phyloP scores from a whole-genome alignment of 2,329 filamentous ascomycete genomes.

The Didymella arachidicola region DNA sequence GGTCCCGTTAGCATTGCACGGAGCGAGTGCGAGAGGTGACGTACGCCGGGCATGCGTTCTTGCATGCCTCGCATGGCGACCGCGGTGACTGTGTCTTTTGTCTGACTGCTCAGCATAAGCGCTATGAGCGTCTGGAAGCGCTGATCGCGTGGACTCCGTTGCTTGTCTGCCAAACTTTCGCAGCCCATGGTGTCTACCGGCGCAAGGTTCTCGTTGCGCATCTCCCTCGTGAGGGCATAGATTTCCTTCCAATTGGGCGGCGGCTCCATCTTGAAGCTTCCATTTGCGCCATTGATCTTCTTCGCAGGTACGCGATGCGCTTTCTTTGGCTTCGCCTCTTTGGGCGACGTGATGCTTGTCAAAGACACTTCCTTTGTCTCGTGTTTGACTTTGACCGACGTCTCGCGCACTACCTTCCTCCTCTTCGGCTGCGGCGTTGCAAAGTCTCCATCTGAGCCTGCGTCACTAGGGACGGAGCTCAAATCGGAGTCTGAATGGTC shows the following conservation, averaged over 20 bases:
- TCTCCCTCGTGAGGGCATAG: slow-evolving; percentile 78
- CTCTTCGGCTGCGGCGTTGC: slow-evolving; percentile 52
- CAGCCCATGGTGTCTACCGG: slow-evolving; percentile 99
- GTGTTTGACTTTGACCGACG: slow-evolving; percentile 45
- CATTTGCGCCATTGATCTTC: slow-evolving; percentile 40
- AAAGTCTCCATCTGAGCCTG: slow-evolving; percentile 34
- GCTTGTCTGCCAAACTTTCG: slow-evolving; percentile 72
- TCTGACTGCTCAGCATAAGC: slow-evolving; percentile 91
- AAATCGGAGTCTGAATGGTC: slow-evolving; percentile 43
- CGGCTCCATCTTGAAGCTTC: slow-evolving; percentile 60
- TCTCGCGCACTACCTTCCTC: slow-evolving; percentile 53
- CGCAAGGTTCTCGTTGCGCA: slow-evolving; percentile 76
- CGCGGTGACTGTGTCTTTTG: slow-evolving; percentile 89
- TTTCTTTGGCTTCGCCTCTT: slow-evolving; percentile 39
- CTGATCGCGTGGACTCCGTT: slow-evolving; percentile 62
- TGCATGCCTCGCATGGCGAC: slow-evolving; percentile 82
- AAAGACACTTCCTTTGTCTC: slow-evolving; percentile 29
- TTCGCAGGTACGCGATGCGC: slow-evolving; percentile 50
- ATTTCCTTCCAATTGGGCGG: slow-evolving; percentile 85
- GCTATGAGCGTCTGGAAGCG: slow-evolving; percentile 87
- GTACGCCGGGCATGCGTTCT: slow-evolving; percentile 68
- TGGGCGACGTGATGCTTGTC: slow-evolving; percentile 34
- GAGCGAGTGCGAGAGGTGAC: neutral
- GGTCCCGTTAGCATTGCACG: slow-evolving; percentile 16
- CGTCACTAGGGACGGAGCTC: slow-evolving; percentile 42